A percentile compares a stretch with the other conserved stretches of the same genome.
phyloP scores from a whole-genome alignment of 129 eudicot species.

The Logfia minima region DNA sequence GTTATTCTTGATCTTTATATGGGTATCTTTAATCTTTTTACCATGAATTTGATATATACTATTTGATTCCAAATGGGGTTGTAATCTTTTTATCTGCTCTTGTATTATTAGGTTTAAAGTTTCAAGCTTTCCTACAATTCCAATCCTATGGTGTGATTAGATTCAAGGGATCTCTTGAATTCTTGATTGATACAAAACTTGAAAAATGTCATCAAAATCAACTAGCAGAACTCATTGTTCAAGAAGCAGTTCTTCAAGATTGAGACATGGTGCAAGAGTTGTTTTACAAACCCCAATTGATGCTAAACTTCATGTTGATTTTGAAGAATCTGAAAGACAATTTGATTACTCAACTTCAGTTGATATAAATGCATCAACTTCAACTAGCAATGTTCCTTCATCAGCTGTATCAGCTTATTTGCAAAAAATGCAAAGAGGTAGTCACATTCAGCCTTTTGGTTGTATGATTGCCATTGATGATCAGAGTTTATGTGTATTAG shows the following conservation, averaged over 20 bases:
- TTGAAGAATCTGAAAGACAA: slow-evolving; percentile 52
- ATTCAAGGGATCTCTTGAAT: slow-evolving; percentile 27
- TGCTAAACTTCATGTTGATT: slow-evolving; percentile 71
- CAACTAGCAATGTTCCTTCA: slow-evolving; percentile 64
- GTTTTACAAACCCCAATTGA: slow-evolving; percentile 68
- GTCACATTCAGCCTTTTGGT: slow-evolving; percentile 75
- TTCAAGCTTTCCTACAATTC: slow-evolving; percentile 15
- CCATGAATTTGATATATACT: slow-evolving; percentile 22
- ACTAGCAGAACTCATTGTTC: slow-evolving; percentile 51
- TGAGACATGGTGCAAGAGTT: slow-evolving; percentile 55
- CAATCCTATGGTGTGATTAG: slow-evolving; percentile 5
- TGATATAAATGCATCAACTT: slow-evolving; percentile 50
- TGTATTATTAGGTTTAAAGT: slow-evolving; percentile 23
- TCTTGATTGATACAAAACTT: not conserved
- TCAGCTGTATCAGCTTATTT: slow-evolving; percentile 68
- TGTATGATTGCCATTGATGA: slow-evolving; percentile 72
- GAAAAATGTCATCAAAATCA: slow-evolving; percentile 66
- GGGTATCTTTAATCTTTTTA: slow-evolving; percentile 19
- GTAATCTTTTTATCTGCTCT: slow-evolving; percentile 7
- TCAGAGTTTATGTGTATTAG: slow-evolving; percentile 51
- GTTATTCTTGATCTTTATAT: slow-evolving; percentile 20
- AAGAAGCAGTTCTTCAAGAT: slow-evolving; percentile 53
- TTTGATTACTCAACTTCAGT: slow-evolving; percentile 72
- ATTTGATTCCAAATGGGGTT: slow-evolving; percentile 14
- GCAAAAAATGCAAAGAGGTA: slow-evolving; percentile 74